phyloP scores from a whole-genome alignment of 1,284 basidiomycete genomes.

The Apiotrichum sp. region DNA sequence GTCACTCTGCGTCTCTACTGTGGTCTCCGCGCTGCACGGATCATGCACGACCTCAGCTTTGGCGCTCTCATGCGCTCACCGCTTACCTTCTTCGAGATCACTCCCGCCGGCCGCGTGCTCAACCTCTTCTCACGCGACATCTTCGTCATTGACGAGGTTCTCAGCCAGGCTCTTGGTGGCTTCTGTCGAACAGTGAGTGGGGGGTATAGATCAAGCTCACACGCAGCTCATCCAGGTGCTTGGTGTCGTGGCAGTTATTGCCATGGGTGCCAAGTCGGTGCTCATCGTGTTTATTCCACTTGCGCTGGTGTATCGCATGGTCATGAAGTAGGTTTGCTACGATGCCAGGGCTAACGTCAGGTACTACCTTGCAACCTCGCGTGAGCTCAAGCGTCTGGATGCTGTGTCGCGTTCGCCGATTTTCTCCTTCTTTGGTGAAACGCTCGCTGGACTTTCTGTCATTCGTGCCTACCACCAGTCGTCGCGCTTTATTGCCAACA shows the following conservation, averaged over 20 bases:
- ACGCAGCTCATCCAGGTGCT: slow-evolving; percentile 48
- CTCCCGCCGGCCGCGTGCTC: slow-evolving; percentile 60
- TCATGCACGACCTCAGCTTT: slow-evolving; percentile 61
- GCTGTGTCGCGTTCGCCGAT: slow-evolving; percentile 85
- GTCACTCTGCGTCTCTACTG: slow-evolving; percentile 73
- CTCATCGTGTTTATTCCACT: slow-evolving; percentile 68
- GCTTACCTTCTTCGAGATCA: slow-evolving; percentile 78
- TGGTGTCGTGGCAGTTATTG: slow-evolving; percentile 74
- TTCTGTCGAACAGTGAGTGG: slow-evolving; percentile 55
- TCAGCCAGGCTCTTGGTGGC: slow-evolving; percentile 64
- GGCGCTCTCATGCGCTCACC: slow-evolving; percentile 72
- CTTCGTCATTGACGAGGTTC: slow-evolving; percentile 79
- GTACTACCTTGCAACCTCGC: slow-evolving; percentile 84
- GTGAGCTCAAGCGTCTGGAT: slow-evolving; percentile 87
- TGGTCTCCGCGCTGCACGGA: slow-evolving; percentile 65
- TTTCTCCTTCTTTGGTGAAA: slow-evolving; percentile 81
- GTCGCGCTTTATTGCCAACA: slow-evolving; percentile 65
- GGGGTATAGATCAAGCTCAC: slow-evolving; percentile 4
- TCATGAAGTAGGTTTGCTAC: slow-evolving; percentile 59
- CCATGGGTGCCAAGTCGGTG: slow-evolving; percentile 73
- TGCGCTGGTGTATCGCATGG: slow-evolving; percentile 64
- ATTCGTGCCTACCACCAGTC: slow-evolving; percentile 74
- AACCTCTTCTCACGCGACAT: slow-evolving; percentile 82
- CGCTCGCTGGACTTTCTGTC: slow-evolving; percentile 72
- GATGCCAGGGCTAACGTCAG: slow-evolving; percentile 44